These are phyloP conservation scores for Floccularia luteovirens DNA, from an alignment of 768 basidiomycete genomes.

Conservation along the genomic window DNA sequence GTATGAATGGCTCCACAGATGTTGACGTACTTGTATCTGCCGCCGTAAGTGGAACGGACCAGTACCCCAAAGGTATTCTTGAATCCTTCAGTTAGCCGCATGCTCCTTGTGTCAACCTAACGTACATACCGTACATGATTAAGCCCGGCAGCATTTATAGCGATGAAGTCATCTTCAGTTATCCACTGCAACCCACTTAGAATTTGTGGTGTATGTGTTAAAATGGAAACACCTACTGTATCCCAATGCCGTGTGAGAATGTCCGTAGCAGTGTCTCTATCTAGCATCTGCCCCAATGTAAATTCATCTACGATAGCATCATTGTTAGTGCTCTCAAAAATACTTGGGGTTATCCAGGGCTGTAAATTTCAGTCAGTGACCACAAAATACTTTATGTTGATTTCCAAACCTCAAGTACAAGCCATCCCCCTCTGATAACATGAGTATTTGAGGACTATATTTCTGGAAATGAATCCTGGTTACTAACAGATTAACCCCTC, in stretches of 20 bases:
- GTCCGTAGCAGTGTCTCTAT: constrained; percentile 29
- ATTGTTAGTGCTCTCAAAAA: constrained; percentile 58
- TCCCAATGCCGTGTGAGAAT: constrained; percentile 50
- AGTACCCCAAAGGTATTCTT: constrained; percentile 69
- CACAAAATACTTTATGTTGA: background rate
- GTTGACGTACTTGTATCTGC: constrained; percentile 41
- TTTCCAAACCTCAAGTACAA: constrained; percentile 44
- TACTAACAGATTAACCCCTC: constrained; percentile 61
- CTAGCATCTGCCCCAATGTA: constrained; percentile 49
- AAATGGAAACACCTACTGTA: constrained; percentile 24
- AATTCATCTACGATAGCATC: constrained; percentile 51
- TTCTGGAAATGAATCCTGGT: background rate
- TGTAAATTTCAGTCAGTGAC: constrained; percentile 13
- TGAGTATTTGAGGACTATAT: constrained; percentile 4
- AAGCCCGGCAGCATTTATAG: constrained; percentile 58
- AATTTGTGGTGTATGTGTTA: constrained; percentile 1
- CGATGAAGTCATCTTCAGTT: constrained; percentile 61
- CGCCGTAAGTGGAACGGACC: constrained; percentile 66
- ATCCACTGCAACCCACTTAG: constrained; percentile 33
- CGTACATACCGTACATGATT: constrained; percentile 58
- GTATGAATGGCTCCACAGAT: constrained; percentile 43
- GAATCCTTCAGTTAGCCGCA: background rate
- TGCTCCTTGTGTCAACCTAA: background rate
- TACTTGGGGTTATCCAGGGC: constrained; percentile 77
- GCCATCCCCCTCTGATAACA: constrained; percentile 47